Percentiles rank a stretch among this genome's conserved stretches.
phyloP scores from a whole-genome alignment of 2,329 filamentous ascomycete species.

The Gnomoniopsis smithogilvyi region DNA sequence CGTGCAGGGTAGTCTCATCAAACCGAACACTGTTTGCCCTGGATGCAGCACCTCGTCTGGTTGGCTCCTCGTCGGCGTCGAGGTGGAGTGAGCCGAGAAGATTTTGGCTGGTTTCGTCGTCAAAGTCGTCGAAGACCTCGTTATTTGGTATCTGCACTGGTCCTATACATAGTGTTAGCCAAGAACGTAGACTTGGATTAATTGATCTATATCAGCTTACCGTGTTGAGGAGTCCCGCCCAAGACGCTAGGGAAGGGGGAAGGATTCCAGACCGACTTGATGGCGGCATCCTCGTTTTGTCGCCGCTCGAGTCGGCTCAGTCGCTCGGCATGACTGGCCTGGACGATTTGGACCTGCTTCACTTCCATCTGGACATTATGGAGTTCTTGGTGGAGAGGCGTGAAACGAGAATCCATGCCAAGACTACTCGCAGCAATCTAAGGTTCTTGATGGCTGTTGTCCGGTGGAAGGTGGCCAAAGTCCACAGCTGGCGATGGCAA shows the following conservation, averaged over 20 bases:
- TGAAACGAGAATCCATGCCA: slow-evolving; percentile 64
- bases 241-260: slow-evolving; percentile 88
- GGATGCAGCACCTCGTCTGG: slow-evolving; percentile 81
- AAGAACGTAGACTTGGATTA: slow-evolving; percentile 19
- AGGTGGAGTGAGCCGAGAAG: slow-evolving; percentile 78
- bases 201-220: slow-evolving; percentile 47
- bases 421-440: neutral
- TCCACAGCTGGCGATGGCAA: slow-evolving; percentile 10
- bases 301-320: slow-evolving; percentile 61
- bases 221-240: slow-evolving; percentile 81
- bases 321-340: slow-evolving; percentile 60
- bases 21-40: slow-evolving; percentile 97
- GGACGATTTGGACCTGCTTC: slow-evolving; percentile 63
- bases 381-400: slow-evolving; percentile 60
- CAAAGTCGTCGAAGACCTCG: slow-evolving; percentile 86
- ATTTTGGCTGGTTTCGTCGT: slow-evolving; percentile 73
- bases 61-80: slow-evolving; percentile 82
- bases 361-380: slow-evolving; percentile 69
- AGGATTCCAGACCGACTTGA: slow-evolving; percentile 82
- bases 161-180: slow-evolving; percentile 45
- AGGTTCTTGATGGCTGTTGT: slow-evolving; percentile 4
- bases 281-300: slow-evolving; percentile 62
- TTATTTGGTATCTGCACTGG: slow-evolving; percentile 75
- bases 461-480: neutral
- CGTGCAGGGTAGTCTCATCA: slow-evolving; percentile 90